Evolutionary conservation across 2,329 filamentous ascomycete genomes (phyloP), one percentile per base, ranked within the genome.

Genomic region (Magnaporthales sp.): DNA sequence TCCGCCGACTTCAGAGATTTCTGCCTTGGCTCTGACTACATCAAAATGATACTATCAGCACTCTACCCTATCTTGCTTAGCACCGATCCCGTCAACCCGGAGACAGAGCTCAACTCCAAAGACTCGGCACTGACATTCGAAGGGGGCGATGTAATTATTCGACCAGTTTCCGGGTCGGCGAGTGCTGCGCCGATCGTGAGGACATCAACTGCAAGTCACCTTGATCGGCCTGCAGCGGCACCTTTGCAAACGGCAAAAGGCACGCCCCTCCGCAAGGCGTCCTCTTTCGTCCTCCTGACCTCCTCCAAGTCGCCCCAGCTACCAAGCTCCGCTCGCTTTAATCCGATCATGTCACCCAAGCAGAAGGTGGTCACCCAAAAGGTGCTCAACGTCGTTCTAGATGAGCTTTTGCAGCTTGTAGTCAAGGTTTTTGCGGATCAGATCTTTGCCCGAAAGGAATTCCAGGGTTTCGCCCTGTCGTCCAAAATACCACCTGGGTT

Each of bases 401-500:
- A 96, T 69, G 88, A 87, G 5, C 80, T 97, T 15, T 77, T 96
- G 5, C 90, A 93, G 69, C 83, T 98, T 26, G 85, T 94, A 1
- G 82, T 95, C 63, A 86, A 85, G 24, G 87, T 97, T 0, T 96
- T 97, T 73, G 84, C 91, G 64, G 93, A 97, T 72, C 92, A 98
- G 71, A 80, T 98, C 0, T 86, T 97, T 58, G 85, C 84, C 31
- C 88, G 92, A 29, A 97, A 97, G 74, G 95, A 99, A 66, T 99
- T 98, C 73, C 83, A 89, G 2, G 94, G 95, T 0, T 91, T 99
- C 66, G 89, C 90, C 0, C 79, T 99, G 10, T 96, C 92, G 73
- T 80, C 91, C 66, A 97, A 95, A 75, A 90, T 94, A 0, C 95
- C 96, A 1, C 92, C 95, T 0, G 93, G 94, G 0, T 97, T 96